These are phyloP conservation scores for Pythium plurisporium DNA, from an alignment of 352 stramenopile species.

Conservation along the genomic window DNA sequence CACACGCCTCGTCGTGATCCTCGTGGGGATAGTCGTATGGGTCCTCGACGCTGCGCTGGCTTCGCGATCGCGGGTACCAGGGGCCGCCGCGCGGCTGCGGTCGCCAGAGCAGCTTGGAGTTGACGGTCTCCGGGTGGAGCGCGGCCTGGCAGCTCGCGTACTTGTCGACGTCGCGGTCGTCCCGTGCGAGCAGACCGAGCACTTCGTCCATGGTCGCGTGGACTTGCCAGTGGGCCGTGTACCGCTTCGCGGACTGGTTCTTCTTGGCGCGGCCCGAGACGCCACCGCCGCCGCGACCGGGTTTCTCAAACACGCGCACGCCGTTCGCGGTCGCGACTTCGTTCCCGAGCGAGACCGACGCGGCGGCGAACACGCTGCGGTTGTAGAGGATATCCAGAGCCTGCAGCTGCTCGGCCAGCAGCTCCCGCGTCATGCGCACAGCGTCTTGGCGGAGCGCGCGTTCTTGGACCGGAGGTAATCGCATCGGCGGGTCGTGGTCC, in stretches of 20 bases:
- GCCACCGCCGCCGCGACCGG: background rate
- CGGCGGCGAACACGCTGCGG: background rate
- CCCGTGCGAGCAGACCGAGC: slow-evolving; percentile 14
- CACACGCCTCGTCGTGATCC: slow-evolving; percentile 3
- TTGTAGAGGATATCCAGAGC: slow-evolving; percentile 7
- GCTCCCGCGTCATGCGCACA: slow-evolving; percentile 4
- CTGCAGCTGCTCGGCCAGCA: slow-evolving; percentile 14
- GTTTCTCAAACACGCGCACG: slow-evolving; percentile 19
- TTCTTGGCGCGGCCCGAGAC: slow-evolving; percentile 4
- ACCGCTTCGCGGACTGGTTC: slow-evolving; percentile 9
- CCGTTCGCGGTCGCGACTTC: slow-evolving; percentile 7
- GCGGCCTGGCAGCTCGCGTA: slow-evolving; percentile 14
- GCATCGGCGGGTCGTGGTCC: slow-evolving; percentile 5
- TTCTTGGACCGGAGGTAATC: slow-evolving; percentile 12
- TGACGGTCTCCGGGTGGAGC: slow-evolving; percentile 19
- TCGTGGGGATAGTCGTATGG: background rate
- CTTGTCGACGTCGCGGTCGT: slow-evolving; percentile 6
- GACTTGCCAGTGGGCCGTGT: slow-evolving; percentile 16
- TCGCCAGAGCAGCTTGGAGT: slow-evolving; percentile 19
- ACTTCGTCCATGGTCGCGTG: slow-evolving; percentile 21
- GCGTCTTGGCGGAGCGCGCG: slow-evolving; percentile 11
- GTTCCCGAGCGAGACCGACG: background rate
- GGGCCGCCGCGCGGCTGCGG: background rate
- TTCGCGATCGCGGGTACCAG: background rate
- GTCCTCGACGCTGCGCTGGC: background rate